phyloP scores from a whole-genome alignment of 2,329 filamentous ascomycete species.

The Colletotrichum scovillei region DNA sequence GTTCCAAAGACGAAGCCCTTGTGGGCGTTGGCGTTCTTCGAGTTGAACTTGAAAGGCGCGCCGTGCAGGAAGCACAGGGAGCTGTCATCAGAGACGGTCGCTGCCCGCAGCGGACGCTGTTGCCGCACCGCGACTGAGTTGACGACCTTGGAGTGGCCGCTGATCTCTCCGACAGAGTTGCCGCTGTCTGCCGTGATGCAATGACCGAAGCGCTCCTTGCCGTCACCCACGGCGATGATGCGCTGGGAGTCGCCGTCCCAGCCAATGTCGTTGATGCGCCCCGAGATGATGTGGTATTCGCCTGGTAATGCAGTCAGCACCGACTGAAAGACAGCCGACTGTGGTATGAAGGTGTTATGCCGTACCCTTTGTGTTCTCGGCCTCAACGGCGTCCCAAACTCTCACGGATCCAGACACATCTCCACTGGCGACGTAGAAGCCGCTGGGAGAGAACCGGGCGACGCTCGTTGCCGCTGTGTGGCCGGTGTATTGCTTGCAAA shows the following conservation, averaged over 20 bases:
- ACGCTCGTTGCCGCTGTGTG: constrained; percentile 92
- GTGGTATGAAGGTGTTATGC: not conserved
- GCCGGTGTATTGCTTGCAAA: constrained; percentile 89
- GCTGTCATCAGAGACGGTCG: constrained; percentile 90
- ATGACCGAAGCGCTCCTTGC: constrained; percentile 91
- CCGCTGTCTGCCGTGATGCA: constrained; percentile 96
- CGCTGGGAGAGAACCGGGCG: constrained; percentile 92
- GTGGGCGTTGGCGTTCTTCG: constrained; percentile 82
- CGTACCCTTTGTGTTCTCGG: constrained; percentile 80
- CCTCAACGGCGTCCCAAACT: constrained; percentile 93
- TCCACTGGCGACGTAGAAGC: constrained; percentile 94
- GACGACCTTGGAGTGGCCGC: constrained; percentile 89
- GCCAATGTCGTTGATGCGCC: constrained; percentile 93
- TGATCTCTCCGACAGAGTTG: constrained; percentile 95
- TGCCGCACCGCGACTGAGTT: constrained; percentile 92
- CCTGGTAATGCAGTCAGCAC: constrained; percentile 52
- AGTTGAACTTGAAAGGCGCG: constrained; percentile 94
- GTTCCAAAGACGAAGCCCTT: constrained; percentile 90
- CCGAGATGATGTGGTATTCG: constrained; percentile 94
- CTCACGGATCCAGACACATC: constrained; percentile 86
- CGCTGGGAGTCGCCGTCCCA: constrained; percentile 98
- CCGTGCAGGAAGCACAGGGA: constrained; percentile 93
- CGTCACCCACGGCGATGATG: constrained; percentile 95
- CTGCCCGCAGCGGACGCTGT: constrained; percentile 89
- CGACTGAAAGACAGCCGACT: not conserved